A percentile compares a stretch with the other conserved stretches of the same genome.
Conservation (phyloP, 2,329 filamentous ascomycete species). For the Hymenoscyphus fraxineus region DNA sequence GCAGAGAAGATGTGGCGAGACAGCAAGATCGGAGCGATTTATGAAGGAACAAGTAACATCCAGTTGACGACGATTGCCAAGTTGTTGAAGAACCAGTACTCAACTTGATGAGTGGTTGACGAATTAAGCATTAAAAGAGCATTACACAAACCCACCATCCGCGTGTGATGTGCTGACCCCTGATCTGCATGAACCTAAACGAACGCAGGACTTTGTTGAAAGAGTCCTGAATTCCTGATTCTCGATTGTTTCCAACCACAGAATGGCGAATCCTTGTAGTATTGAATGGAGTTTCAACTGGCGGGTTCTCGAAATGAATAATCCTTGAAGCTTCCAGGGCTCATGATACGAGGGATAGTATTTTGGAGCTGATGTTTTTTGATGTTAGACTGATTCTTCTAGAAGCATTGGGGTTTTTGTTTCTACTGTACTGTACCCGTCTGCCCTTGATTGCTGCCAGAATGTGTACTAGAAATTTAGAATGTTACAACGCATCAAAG, state of each 20-base stretch:
- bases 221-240: background rate
- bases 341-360: too few relatives aligned
- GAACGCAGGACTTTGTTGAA: background rate
- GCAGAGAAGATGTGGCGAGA: constrained; percentile 98
- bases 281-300: background rate
- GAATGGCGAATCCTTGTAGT: background rate
- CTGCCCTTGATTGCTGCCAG: too few relatives aligned
- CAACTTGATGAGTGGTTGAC: constrained; percentile 38
- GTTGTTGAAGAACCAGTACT: constrained; percentile 66
- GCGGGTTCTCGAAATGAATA: background rate
- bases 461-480: too few relatives aligned
- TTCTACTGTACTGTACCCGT: too few relatives aligned
- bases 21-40: constrained; percentile 97
- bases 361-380: too few relatives aligned
- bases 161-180: background rate
- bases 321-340: background rate
- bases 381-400: too few relatives aligned
- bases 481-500: too few relatives aligned
- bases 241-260: background rate
- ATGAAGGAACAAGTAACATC: constrained; percentile 84
- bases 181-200: background rate
- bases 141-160: background rate
- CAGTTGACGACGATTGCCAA: constrained; percentile 70
- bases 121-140: background rate
- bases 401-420: too few relatives aligned